A percentile compares a stretch with the other conserved stretches of the same genome.
These are phyloP conservation scores for Xylaria sp. DNA, from an alignment of 2,329 filamentous ascomycete species.

Conservation along the genomic window DNA sequence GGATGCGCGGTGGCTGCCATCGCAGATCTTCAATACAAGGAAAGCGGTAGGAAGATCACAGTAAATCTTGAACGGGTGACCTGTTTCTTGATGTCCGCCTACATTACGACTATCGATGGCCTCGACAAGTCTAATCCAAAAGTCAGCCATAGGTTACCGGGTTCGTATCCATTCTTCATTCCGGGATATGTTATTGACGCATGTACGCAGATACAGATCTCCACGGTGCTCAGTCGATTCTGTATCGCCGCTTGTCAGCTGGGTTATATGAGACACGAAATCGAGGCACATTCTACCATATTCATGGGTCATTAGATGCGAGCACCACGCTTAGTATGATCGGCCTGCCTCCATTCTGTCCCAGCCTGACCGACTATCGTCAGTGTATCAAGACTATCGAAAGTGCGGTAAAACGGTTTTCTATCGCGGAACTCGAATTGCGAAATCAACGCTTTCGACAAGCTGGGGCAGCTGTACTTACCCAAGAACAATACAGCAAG, in stretches of 20 bases:
- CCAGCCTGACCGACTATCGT: conserved; percentile 69
- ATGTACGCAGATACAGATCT: conserved; percentile 72
- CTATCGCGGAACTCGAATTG: conserved; percentile 64
- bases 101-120: conserved; percentile 65
- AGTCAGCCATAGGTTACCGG: conserved; percentile 55
- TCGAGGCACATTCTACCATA: conserved; percentile 76
- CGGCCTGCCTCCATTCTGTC: conserved; percentile 69
- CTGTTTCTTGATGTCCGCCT: conserved; percentile 67
- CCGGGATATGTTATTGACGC: conserved; percentile 49
- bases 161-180: conserved; percentile 41
- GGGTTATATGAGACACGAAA: conserved; percentile 76
- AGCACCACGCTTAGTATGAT: conserved; percentile 76
- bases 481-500: conserved; percentile 66
- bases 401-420: conserved; percentile 64
- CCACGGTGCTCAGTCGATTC: conserved; percentile 73
- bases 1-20: conserved; percentile 69
- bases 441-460: conserved; percentile 66
- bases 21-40: conserved; percentile 63
- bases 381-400: conserved; percentile 70
- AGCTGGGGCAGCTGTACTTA: conserved; percentile 69
- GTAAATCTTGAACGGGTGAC: conserved; percentile 65
- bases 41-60: conserved; percentile 54
- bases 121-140: conserved; percentile 59
- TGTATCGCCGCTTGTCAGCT: conserved; percentile 77
- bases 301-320: conserved; percentile 79